These are phyloP conservation scores for Sporothrix protearum DNA, from an alignment of 2,329 filamentous ascomycete genomes.

Conservation along the genomic window DNA sequence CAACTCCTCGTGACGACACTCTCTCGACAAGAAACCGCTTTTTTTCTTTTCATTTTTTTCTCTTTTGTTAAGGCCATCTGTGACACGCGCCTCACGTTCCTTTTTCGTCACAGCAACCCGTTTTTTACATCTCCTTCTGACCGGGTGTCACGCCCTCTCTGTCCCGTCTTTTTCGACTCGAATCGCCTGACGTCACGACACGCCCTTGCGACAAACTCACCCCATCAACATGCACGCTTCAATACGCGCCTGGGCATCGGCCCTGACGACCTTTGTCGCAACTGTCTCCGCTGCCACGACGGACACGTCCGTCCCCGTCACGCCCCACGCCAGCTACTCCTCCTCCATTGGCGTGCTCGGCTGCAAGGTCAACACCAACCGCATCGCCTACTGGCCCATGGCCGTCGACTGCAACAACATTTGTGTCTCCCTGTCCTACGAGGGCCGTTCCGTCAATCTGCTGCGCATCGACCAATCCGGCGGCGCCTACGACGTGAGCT, in stretches of 20 bases:
- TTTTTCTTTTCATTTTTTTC: too few species aligned
- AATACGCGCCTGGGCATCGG: background rate
- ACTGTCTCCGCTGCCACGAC: constrained; percentile 12
- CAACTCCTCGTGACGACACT: background rate
- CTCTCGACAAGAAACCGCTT: background rate
- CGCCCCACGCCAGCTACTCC: constrained; percentile 55
- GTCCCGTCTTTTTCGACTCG: background rate
- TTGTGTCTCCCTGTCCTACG: constrained; percentile 51
- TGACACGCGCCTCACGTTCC: background rate
- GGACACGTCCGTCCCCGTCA: constrained; percentile 39
- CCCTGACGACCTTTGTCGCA: background rate
- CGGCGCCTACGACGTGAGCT: constrained; percentile 56
- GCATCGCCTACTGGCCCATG: constrained; percentile 56
- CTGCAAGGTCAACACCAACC: constrained; percentile 58
- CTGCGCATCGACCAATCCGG: constrained; percentile 54
- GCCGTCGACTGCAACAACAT: constrained; percentile 52
- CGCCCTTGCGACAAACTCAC: background rate
- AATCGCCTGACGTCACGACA: too few species aligned
- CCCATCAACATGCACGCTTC: constrained; percentile 16
- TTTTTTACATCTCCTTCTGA: background rate
- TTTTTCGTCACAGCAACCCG: background rate
- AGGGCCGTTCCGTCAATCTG: constrained; percentile 51
- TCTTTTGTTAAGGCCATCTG: background rate
- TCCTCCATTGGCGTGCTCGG: constrained; percentile 55
- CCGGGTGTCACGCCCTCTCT: background rate